Evolutionary conservation across 345 rosid species (phyloP).

Genomic region (Sisymbrium altissimum): DNA sequence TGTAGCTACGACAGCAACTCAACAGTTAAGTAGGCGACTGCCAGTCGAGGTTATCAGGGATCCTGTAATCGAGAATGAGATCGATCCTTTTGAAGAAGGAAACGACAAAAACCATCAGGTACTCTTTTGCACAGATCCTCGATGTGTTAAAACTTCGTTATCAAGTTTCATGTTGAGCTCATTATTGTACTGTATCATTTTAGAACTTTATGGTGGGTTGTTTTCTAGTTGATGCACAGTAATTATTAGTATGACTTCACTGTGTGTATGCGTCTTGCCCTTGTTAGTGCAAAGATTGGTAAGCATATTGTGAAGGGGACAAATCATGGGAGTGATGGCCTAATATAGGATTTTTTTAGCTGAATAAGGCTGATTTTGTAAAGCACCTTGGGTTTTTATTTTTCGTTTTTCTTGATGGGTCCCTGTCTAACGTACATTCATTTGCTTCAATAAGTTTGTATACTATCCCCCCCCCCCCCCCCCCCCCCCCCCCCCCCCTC

Average conservation of each 20-base stretch:
- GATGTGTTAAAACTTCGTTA: conserved; percentile 12
- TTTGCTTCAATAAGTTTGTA: conserved; percentile 9
- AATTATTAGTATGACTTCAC: conserved; percentile 14
- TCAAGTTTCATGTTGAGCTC: neutral
- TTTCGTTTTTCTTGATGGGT: neutral
- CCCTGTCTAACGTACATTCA: neutral
- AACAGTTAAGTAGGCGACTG: conserved; percentile 64
- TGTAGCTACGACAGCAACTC: conserved; percentile 76
- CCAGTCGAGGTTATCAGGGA: conserved; percentile 89
- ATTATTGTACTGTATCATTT: neutral
- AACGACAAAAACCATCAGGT: conserved; percentile 80
- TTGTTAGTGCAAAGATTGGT: conserved; percentile 6
- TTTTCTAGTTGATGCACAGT: conserved; percentile 14
- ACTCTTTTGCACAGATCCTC: conserved; percentile 12
- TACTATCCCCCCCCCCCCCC: no score
- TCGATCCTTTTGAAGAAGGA: conserved; percentile 82
- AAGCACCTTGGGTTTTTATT: neutral
- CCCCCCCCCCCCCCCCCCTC: no score
- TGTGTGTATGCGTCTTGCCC: conserved; percentile 16
- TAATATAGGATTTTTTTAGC: neutral
- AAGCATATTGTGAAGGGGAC: conserved; percentile 1
- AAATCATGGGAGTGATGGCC: neutral
- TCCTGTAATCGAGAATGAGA: conserved; percentile 76
- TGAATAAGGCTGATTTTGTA: conserved; percentile 2
- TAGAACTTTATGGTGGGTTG: conserved; percentile 16